Evolutionary conservation across 306 rosid species (phyloP).

Genomic region (Boehmeria nivea): DNA sequence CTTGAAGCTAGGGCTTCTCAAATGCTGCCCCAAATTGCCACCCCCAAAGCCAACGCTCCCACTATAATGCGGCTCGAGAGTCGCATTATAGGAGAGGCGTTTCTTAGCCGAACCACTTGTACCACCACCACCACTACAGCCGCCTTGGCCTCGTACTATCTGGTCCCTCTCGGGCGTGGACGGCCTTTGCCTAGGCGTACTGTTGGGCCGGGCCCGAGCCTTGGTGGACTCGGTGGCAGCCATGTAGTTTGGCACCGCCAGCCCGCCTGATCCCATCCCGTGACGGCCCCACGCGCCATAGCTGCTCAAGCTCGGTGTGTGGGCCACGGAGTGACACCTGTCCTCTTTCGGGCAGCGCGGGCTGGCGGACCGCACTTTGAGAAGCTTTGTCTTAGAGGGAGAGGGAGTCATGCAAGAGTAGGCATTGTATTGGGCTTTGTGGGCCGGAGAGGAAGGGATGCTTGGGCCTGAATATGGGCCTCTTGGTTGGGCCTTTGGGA

Average conservation of each 20-base stretch:
- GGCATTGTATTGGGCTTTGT: constrained; percentile 11
- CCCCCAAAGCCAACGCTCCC: not conserved
- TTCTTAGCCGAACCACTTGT: constrained; percentile 21
- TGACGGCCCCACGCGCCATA: not conserved
- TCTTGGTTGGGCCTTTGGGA: constrained; percentile 7
- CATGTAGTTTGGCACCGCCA: constrained; percentile 28
- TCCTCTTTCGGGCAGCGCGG: constrained; percentile 27
- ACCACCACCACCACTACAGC: no score
- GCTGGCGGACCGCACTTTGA: constrained; percentile 21
- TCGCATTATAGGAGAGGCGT: constrained; percentile 11
- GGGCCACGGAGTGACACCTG: constrained; percentile 20
- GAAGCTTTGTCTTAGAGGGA: constrained; percentile 17
- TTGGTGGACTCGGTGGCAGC: constrained; percentile 31
- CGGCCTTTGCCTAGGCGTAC: constrained; percentile 19
- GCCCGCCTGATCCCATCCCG: constrained; percentile 2
- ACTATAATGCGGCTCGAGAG: constrained; percentile 1
- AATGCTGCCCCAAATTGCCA: constrained; percentile 8
- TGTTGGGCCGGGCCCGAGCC: constrained; percentile 25
- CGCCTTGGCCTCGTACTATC: not conserved
- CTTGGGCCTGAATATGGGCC: constrained; percentile 7
- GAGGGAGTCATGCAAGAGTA: constrained; percentile 23
- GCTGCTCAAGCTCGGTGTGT: constrained; percentile 22
- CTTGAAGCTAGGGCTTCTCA: constrained; percentile 30
- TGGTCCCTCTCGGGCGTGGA: constrained; percentile 29
- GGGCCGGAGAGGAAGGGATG: constrained; percentile 11